Evolutionary conservation across 1,139 yeast species (phyloP).

Genomic region (Taphrina flavorubra): DNA sequence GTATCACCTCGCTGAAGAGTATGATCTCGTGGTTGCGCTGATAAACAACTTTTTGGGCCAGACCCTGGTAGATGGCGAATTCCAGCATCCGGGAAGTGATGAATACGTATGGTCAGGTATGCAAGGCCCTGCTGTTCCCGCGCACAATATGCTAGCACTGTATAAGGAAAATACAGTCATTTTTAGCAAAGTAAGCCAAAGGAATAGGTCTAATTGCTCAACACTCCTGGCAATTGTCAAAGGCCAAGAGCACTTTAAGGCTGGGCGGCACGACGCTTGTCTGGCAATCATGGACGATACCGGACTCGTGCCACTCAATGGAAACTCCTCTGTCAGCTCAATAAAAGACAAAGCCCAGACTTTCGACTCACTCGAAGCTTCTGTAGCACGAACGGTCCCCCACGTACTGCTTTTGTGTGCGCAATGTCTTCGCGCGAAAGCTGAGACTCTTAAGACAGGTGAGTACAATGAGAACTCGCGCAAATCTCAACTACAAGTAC

Average conservation of each 20-base stretch:
- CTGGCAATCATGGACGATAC: slow-evolving; percentile 61
- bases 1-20: slow-evolving; percentile 87
- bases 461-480: slow-evolving; percentile 60
- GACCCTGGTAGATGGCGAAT: slow-evolving; percentile 54
- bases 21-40: slow-evolving; percentile 78
- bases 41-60: slow-evolving; percentile 83
- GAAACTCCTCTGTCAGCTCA: slow-evolving; percentile 53
- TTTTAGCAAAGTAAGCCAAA: slow-evolving; percentile 14
- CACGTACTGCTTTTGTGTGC: slow-evolving; percentile 77
- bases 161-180: slow-evolving; percentile 52
- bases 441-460: slow-evolving; percentile 59
- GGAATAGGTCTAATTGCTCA: slow-evolving; percentile 62
- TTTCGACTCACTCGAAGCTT: slow-evolving; percentile 67
- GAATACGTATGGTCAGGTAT: slow-evolving; percentile 49
- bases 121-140: slow-evolving; percentile 55
- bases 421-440: slow-evolving; percentile 71
- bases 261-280: slow-evolving; percentile 67
- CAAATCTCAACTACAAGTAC: slow-evolving; percentile 59
- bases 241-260: slow-evolving; percentile 66
- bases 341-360: slow-evolving; percentile 64
- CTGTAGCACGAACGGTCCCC: slow-evolving; percentile 79
- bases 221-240: slow-evolving; percentile 69
- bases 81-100: slow-evolving; percentile 49
- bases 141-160: slow-evolving; percentile 53
- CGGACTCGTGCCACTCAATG: slow-evolving; percentile 68